These are phyloP conservation scores for Stevia rebaudiana DNA, from an alignment of 140 eudicot genomes.

Conservation along the genomic window DNA sequence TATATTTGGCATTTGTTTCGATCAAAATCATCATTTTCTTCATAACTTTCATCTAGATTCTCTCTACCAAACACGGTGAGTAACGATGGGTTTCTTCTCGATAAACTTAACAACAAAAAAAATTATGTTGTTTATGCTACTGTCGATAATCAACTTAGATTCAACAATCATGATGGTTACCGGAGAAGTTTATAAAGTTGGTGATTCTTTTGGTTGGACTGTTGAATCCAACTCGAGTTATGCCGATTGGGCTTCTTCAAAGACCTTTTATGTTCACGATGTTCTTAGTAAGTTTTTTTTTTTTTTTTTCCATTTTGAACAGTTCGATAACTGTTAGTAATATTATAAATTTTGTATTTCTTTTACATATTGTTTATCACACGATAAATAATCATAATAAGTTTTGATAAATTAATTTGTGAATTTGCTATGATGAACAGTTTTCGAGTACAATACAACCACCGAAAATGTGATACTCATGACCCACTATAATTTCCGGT, in stretches of 20 bases:
- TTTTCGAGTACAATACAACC: slow-evolving; percentile 40
- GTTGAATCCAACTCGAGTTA: slow-evolving; percentile 25
- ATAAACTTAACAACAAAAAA: not conserved
- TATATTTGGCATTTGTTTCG: not conserved
- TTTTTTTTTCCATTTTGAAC: too few species aligned
- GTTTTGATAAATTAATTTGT: not conserved
- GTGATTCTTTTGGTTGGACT: slow-evolving; percentile 39
- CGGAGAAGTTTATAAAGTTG: slow-evolving; percentile 37
- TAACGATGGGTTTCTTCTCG: slow-evolving; percentile 10
- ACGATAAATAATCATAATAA: not conserved
- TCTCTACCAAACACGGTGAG: not conserved
- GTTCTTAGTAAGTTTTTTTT: slow-evolving; percentile 22
- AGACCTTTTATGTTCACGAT: slow-evolving; percentile 35
- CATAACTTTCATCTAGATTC: not conserved
- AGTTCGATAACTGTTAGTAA: too few species aligned
- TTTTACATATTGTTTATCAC: not conserved
- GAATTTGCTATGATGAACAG: slow-evolving; percentile 17
- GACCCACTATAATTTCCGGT: slow-evolving; percentile 34
- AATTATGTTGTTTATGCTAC: slow-evolving; percentile 13
- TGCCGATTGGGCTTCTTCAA: slow-evolving; percentile 33
- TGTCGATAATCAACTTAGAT: not conserved
- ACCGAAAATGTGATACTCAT: slow-evolving; percentile 54
- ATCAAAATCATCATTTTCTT: slow-evolving; percentile 17
- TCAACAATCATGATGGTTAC: not conserved
- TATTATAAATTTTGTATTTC: not conserved